phyloP scores from a whole-genome alignment of 306 rosid genomes.

The Vigna hirtella region DNA sequence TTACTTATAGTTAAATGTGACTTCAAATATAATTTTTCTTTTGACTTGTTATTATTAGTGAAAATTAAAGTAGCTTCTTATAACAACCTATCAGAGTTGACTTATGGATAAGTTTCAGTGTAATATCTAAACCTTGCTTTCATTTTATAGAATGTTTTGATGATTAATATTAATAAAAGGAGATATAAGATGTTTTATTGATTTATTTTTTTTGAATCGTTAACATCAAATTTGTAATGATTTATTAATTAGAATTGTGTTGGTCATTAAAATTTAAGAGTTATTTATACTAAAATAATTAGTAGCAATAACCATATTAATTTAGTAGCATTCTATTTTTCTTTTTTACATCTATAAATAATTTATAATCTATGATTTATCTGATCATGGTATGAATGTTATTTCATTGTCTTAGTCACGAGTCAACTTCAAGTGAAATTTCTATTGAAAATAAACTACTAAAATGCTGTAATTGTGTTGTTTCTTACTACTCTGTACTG shows the following conservation, averaged over 20 bases:
- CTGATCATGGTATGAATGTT: neutral
- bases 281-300: neutral
- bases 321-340: neutral
- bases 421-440: neutral
- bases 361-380: neutral
- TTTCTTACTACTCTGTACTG: neutral
- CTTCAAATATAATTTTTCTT: neutral
- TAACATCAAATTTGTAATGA: neutral
- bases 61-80: neutral
- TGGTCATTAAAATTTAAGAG: neutral
- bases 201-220: neutral
- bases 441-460: neutral
- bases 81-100: neutral
- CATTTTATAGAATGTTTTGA: neutral
- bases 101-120: neutral
- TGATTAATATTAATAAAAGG: neutral
- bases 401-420: neutral
- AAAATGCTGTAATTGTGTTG: neutral
- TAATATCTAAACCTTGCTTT: neutral
- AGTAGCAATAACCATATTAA: neutral
- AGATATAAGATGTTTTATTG: neutral
- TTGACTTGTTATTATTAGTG: neutral
- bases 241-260: neutral
- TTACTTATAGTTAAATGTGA: neutral
- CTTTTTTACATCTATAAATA: neutral